Percentiles rank a stretch among this genome's conserved stretches.
Evolutionary conservation across 371 early-diverging fungal species (phyloP).

Genomic region (Mucor mucedo): DNA sequence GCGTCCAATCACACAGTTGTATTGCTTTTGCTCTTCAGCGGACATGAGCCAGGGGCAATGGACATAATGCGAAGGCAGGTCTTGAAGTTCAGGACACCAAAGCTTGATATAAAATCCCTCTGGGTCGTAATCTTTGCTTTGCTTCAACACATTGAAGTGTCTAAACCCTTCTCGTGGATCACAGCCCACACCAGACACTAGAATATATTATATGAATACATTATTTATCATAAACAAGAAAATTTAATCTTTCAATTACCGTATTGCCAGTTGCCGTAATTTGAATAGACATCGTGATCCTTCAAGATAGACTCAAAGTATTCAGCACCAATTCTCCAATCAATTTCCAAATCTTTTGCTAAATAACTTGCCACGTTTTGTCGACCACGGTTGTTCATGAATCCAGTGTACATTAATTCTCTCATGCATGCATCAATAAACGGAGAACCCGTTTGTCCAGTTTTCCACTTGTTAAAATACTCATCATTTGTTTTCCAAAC

Average conservation of each 20-base stretch:
- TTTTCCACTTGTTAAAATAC: slow-evolving; percentile 32
- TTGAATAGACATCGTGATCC: slow-evolving; percentile 52
- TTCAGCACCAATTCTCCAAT: slow-evolving; percentile 55
- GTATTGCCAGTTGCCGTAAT: slow-evolving; percentile 61
- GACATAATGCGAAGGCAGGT: slow-evolving; percentile 22
- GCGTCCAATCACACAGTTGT: slow-evolving; percentile 27
- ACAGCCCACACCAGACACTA: slow-evolving; percentile 37
- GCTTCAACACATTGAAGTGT: slow-evolving; percentile 53
- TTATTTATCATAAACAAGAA: background rate
- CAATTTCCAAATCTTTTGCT: slow-evolving; percentile 39
- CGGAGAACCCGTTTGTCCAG: slow-evolving; percentile 52
- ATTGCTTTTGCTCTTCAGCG: slow-evolving; percentile 17
- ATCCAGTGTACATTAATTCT: slow-evolving; percentile 47
- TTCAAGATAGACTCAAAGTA: slow-evolving; percentile 45
- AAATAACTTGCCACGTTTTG: slow-evolving; percentile 56
- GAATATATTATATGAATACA: background rate
- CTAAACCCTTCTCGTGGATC: slow-evolving; percentile 48
- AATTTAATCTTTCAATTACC: slow-evolving; percentile 14
- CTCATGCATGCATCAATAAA: slow-evolving; percentile 54
- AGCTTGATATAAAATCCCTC: slow-evolving; percentile 43
- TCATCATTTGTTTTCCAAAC: slow-evolving; percentile 31
- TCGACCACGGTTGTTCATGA: slow-evolving; percentile 48
- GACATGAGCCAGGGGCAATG: slow-evolving; percentile 48
- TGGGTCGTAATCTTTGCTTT: slow-evolving; percentile 52
- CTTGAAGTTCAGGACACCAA: slow-evolving; percentile 48